Base-by-base conservation (phyloP, 345 rosid species). In the Ceriops zippeliana region DNA sequence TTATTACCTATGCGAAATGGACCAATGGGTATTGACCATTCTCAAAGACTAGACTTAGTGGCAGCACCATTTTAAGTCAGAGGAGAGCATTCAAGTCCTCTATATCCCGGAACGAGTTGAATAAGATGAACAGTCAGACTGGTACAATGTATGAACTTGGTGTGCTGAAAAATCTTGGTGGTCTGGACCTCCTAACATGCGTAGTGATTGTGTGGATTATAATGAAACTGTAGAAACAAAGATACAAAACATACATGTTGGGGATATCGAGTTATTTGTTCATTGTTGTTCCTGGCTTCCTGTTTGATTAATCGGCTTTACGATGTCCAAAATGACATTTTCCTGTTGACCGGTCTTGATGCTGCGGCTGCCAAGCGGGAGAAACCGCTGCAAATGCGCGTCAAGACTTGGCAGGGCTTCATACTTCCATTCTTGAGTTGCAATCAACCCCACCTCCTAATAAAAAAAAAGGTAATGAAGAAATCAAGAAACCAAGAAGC, bases 291-390 rank as follows among this genome's bases (percentile, higher is more conserved):
- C 17, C 16, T 24, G 31, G 17, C 17, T 22, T 11, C 15, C 28
- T 22, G 11, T 30, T 56, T 56, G 59, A 56, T 3, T 2, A 10
- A 24, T 56, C 59, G 6, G 28, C 28, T 24, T 10, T 56, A 10
- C 13, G 16, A 24, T 21, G 2, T 8, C 2, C 59, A 42, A 42
- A 42, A 2, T 2, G 49, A 42, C 46, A 38, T 38, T 38, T 38
- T 38, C 16, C 46, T 38, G 13, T 73, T 90, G 98, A 68, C 97
- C 98, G 3, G 99, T 95, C 80, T 95, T 96, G 65, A 95, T 91
- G 72, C 96, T 91, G 22, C 97, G 96, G 65, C 99, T 73, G 4
- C 96, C 99, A 58, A 95, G 96, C 22, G 99, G 98, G n/a, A 95
- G 88, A 72, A 91, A 95, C 53, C 93, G 96, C 81, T 90, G 99